These are phyloP conservation scores for Butyriboletus loyo DNA, from an alignment of 768 basidiomycete genomes.

Conservation along the genomic window DNA sequence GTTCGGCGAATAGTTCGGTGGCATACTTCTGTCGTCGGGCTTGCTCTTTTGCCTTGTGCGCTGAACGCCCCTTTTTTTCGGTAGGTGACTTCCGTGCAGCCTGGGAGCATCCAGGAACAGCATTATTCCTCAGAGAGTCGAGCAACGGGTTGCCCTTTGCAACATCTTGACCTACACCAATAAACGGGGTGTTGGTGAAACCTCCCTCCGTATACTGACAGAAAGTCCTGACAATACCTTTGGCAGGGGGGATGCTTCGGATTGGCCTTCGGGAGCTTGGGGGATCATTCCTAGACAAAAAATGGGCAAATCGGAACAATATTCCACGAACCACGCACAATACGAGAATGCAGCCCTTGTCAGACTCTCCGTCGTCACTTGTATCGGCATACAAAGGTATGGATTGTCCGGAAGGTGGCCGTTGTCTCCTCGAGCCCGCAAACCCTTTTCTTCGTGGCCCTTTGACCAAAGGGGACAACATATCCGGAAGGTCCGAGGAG, in stretches of 20 bases:
- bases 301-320: constrained; percentile 3
- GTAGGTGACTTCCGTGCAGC: constrained; percentile 12
- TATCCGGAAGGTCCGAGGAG: constrained; percentile 21
- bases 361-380: constrained; percentile 32
- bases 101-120: not conserved
- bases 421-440: constrained; percentile 7
- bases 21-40: constrained; percentile 51
- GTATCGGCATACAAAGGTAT: constrained; percentile 27
- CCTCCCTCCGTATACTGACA: not conserved
- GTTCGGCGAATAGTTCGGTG: constrained; percentile 51
- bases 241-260: constrained; percentile 12
- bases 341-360: constrained; percentile 38
- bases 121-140: constrained; percentile 12
- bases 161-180: constrained; percentile 7
- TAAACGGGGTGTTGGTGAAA: not conserved
- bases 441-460: constrained; percentile 3
- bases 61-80: constrained; percentile 26
- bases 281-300: constrained; percentile 43
- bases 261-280: constrained; percentile 47
- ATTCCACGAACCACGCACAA: constrained; percentile 29
- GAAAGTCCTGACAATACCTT: not conserved
- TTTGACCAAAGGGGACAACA: constrained; percentile 23
- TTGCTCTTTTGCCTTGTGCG: constrained; percentile 41
- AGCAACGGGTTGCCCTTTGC: constrained; percentile 1
- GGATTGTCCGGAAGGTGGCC: not conserved